These are phyloP conservation scores for Aphanomyces euteiches DNA, from an alignment of 352 stramenopile genomes.

Conservation along the genomic window DNA sequence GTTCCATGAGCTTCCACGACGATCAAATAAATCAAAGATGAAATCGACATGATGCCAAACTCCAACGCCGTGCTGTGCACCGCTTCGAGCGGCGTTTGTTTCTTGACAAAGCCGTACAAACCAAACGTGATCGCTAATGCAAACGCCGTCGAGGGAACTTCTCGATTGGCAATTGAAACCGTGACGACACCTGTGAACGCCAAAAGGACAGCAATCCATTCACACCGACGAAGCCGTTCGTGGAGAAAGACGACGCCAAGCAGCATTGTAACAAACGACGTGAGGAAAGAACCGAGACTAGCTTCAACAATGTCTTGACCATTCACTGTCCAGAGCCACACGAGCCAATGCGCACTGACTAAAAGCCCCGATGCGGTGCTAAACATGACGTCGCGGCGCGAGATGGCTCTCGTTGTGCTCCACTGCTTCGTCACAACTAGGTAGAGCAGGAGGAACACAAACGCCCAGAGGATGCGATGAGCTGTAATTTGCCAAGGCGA, in stretches of 20 bases:
- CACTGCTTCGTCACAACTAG: not conserved
- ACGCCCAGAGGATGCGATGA: slow-evolving; percentile 21
- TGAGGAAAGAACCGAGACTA: slow-evolving; percentile 3
- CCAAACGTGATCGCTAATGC: not conserved
- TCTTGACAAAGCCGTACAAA: slow-evolving; percentile 24
- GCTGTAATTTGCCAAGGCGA: not conserved
- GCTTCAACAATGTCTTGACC: not conserved
- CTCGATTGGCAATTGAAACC: slow-evolving; percentile 3
- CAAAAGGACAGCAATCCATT: slow-evolving; percentile 1
- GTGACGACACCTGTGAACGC: not conserved
- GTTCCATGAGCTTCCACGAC: slow-evolving; percentile 12
- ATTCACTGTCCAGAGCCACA: slow-evolving; percentile 12
- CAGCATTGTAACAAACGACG: not conserved
- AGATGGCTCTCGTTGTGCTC: not conserved
- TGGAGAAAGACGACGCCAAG: slow-evolving; percentile 20
- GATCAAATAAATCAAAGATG: slow-evolving; percentile 14
- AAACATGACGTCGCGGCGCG: not conserved
- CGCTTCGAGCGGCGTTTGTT: slow-evolving; percentile 9
- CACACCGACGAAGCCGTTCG: slow-evolving; percentile 13
- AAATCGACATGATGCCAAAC: slow-evolving; percentile 14
- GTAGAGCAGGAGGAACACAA: slow-evolving; percentile 15
- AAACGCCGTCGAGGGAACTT: slow-evolving; percentile 9
- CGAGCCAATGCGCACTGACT: not conserved
- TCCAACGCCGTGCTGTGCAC: slow-evolving; percentile 16
- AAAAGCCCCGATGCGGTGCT: not conserved